phyloP scores from a whole-genome alignment of 2,329 filamentous ascomycete genomes.

The Talaromyces sp. region DNA sequence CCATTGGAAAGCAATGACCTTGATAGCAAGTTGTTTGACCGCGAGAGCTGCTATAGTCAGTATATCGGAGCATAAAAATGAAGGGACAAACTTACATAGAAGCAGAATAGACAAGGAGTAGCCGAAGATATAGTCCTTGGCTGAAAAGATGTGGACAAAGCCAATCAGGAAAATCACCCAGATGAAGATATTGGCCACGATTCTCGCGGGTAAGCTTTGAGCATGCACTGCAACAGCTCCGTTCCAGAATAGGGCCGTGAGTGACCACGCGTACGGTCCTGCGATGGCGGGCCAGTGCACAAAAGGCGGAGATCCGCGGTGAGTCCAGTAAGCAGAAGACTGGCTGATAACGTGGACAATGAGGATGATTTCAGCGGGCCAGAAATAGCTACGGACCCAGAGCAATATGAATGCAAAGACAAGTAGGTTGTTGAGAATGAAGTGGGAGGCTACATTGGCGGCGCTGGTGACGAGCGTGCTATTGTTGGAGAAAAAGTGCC shows the following conservation, averaged over 20 bases:
- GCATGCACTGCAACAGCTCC: constrained; percentile 77
- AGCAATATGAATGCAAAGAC: constrained; percentile 79
- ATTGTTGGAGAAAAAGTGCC: constrained; percentile 69
- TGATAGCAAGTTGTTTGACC: constrained; percentile 69
- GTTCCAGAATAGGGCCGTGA: constrained; percentile 84
- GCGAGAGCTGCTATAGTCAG: constrained; percentile 53
- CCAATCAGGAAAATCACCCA: constrained; percentile 79
- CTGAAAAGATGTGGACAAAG: constrained; percentile 67
- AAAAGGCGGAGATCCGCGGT: constrained; percentile 66
- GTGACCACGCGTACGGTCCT: constrained; percentile 79
- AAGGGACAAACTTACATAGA: constrained; percentile 54
- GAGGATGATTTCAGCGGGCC: constrained; percentile 71
- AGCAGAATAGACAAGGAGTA: constrained; percentile 71
- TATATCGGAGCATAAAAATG: neutral
- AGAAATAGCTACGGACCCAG: constrained; percentile 73
- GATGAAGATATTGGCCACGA: constrained; percentile 82
- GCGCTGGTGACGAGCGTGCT: constrained; percentile 63
- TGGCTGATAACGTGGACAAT: constrained; percentile 81
- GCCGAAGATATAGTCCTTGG: constrained; percentile 75
- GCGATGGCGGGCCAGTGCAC: constrained; percentile 74
- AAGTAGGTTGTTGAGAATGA: constrained; percentile 80
- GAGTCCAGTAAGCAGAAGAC: constrained; percentile 72
- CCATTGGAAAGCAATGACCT: constrained; percentile 80
- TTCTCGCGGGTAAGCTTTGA: constrained; percentile 63
- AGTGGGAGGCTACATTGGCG: constrained; percentile 76